Base-by-base conservation (phyloP, 352 stramenopile species). In the Stephanocyclus meneghinianus region DNA sequence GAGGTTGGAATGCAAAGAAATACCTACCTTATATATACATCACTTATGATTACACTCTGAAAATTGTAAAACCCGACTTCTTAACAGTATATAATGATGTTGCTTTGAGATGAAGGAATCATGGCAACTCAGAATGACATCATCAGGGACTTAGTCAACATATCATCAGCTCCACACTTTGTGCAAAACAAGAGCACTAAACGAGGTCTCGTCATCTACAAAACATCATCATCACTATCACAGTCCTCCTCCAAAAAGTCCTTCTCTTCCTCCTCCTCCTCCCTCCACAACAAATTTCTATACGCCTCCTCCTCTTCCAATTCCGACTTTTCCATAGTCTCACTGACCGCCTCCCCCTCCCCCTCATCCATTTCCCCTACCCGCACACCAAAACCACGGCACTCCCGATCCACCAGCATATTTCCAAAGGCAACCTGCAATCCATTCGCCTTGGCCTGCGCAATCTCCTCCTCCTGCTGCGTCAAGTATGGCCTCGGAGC, bases 151-250 rank as follows among this genome's bases (percentile, higher is more conserved):
- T 40, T 4, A 40, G 35, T 40, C 4, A 40, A 4, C 7, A 40
- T 40, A 2, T 40, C 35, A 40, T 40, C 0, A 40, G 35, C 35
- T 40, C 4, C 35, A 40, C 35, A 40, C 2, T 8, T 40, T 40
- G 35, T 40, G 35, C 47, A 55, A 21, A 26, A n/a, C 1, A n/a
- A 55, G 1, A 26, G 2, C 18, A 26, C 47, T 21, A 16, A 6
- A n/a, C 47, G 10, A 55, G 2, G 13, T 21, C 11, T 45, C 51
- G 5, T 21, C 9, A 45, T 45, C 30, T 63, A 90, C 18, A 91
- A 66, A 50, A 91, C 37, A 80, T 91, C 85, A 73, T 90, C 85
- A 66, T 84, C 76, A 68, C 76, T 85, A 50, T 91, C 85, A 70
- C 61, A 74, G 16, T 42, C 62, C 37, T 88, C 74, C 32, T 79